Base-by-base conservation (phyloP, 1,139 yeast genomes). In the Eremothecium gossypii region DNA sequence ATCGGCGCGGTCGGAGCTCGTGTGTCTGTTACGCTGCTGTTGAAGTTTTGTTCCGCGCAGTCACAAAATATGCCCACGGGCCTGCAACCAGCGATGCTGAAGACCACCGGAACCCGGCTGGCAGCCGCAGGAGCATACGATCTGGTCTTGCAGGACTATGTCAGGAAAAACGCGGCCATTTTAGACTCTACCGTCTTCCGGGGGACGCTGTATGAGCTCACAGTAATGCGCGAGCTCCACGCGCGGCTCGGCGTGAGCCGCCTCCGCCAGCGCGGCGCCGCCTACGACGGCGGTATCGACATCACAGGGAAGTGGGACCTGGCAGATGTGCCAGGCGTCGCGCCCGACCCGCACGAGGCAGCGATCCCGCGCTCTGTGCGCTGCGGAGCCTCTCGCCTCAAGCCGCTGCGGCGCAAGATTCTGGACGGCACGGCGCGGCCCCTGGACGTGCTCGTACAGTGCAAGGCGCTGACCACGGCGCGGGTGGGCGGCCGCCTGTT, bases 211-310 rank as follows among this genome's bases (percentile, higher is more conserved):
- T 84, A 83, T 54, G 94, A 84, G 53, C 65, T 77, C 34, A 66
- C 74, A 1, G 68, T 76, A 29, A 69, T 73, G 55, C 65, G 73
- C 39, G 69, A 73, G 49, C 61, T 81, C 2, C 61, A 66, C 41
- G 44, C 61, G 1, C 57, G 66, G 38, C 60, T 79, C 27, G 53
- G 65, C 17, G 69, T 78, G 48, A 46, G 55, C 2, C 45, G 63
- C 4, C 43, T 70, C 23, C 46, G 55, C 5, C 69, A 68, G 43
- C 68, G 71, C 43, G 94, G 94, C 2, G 91, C 93, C 0, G 68
- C 84, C 0, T 74, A 74, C 47, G 95, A 84, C 55, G 73, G 75
- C 40, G 95, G 95, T 0, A 69, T 83, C 5, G 95, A 84, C 58
- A 65, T 83, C 1, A 63, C 70, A 10, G 85, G 84, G 0, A 64